A percentile compares a stretch with the other conserved stretches of the same genome.
These are phyloP conservation scores for Durio zibethinus DNA, from an alignment of 345 rosid species.

Conservation along the genomic window DNA sequence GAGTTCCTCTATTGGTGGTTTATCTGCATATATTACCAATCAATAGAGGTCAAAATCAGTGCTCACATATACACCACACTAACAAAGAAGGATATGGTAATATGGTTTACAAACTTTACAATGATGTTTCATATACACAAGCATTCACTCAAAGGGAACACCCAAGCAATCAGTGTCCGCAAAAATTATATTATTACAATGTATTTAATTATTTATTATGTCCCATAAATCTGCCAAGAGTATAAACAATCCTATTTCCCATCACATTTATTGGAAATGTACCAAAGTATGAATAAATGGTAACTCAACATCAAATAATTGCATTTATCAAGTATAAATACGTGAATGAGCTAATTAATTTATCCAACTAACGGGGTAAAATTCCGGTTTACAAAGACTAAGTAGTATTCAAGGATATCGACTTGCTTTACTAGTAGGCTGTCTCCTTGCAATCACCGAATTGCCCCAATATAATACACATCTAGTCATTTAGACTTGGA, in stretches of 20 bases:
- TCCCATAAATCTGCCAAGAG: neutral
- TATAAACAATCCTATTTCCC: neutral
- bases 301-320: neutral
- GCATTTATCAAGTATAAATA: neutral
- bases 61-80: neutral
- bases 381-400: neutral
- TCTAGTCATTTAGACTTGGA: neutral
- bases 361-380: neutral
- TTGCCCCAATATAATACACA: neutral
- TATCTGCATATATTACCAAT: conserved; percentile 49
- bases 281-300: neutral
- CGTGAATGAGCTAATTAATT: neutral
- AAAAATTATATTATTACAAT: neutral
- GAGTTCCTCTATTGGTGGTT: conserved; percentile 89
- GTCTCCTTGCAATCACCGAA: neutral
- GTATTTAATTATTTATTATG: neutral
- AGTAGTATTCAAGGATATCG: neutral
- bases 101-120: neutral
- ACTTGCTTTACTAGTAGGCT: neutral
- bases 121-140: neutral
- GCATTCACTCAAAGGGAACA: neutral
- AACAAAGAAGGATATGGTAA: neutral
- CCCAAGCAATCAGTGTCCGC: neutral
- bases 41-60: neutral
- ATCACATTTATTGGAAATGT: neutral